Conservation (phyloP, 108 stramenopile species). For the Cylindrotheca fusiformis region DNA sequence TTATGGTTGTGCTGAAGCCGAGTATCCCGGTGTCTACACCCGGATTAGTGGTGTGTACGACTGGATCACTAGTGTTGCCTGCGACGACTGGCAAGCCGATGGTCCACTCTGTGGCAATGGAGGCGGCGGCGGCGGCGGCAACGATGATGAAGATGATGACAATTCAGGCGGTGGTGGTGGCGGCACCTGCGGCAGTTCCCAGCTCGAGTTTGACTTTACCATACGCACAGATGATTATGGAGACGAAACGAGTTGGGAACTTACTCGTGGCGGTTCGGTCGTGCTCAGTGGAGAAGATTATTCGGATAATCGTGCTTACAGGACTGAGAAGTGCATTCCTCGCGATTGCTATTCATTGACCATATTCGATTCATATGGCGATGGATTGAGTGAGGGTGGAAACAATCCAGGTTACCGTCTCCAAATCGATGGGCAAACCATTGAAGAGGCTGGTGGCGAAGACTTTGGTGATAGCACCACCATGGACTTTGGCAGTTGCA, state of each 20-base stretch:
- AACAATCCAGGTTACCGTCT: slow-evolving; percentile 11
- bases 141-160: not conserved
- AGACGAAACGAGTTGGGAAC: not conserved
- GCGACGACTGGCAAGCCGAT: slow-evolving; percentile 9
- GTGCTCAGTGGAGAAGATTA: not conserved
- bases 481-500: not conserved
- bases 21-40: slow-evolving; percentile 53
- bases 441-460: not conserved
- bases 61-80: slow-evolving; percentile 49
- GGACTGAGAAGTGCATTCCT: not conserved
- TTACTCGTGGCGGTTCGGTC: not conserved
- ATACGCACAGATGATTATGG: not conserved
- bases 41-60: slow-evolving; percentile 30
- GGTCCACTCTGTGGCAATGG: not conserved
- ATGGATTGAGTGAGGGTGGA: not conserved
- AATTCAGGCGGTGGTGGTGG: not conserved
- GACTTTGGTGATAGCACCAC: not conserved
- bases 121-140: not conserved
- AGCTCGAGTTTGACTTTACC: not conserved
- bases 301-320: not conserved
- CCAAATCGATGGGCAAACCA: not conserved
- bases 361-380: not conserved
- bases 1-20: slow-evolving; percentile 31
- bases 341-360: not conserved
- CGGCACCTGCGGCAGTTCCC: not conserved